Evolutionary conservation across 2,329 filamentous ascomycete species (phyloP), one percentile per base, ranked within the genome.

Genomic region (Exophiala oligosperma): DNA sequence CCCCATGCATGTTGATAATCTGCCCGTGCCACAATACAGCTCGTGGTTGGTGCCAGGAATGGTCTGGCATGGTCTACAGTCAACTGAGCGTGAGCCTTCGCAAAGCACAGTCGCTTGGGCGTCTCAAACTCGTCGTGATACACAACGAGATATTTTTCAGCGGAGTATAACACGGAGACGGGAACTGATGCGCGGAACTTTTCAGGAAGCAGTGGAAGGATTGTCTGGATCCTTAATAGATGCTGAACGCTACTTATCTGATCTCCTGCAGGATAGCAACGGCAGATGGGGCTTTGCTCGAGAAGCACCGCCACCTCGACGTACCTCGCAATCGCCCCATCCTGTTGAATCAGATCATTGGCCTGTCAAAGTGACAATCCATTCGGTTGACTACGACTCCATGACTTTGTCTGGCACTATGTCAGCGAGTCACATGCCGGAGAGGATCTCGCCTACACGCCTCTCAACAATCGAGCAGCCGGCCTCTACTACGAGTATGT

Each of bases 341-440:
- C 57, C 64, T 24, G 61, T 51, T 21, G 64, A 61, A 32, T 75
- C 77, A 29, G 84, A 87, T 64, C 79, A 81, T 46, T 89, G 86
- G 86, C 85, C 85, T 5, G 86, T 89, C 32, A 85, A 84, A 61
- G 85, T 89, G 53, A 85, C 80, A 2, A 81, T 89, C 40, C 84
- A 88, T 66, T 76, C 80, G 17, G 79, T 88, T 47, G 84, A 89
- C 69, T 81, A 80, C 65, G 73, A 77, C 3, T 76, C 74, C 17
- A 86, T 88, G 84, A 84, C 82, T 0, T 71, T 89, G 17, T 82
- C 84, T 23, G 86, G 85, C 3, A 88, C 84, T 6, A 89, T 89
- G 86, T 84, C 87, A 71, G 86, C 86, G 3, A 87, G 86, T 72
- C 85, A 88, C 64, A 85, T 87, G 11, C 85, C 85, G 1, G 76